Evolutionary conservation across 148 eudicot genomes (phyloP), one percentile per base, ranked within the genome.

Genomic region (Pharnaceum exiguum): DNA sequence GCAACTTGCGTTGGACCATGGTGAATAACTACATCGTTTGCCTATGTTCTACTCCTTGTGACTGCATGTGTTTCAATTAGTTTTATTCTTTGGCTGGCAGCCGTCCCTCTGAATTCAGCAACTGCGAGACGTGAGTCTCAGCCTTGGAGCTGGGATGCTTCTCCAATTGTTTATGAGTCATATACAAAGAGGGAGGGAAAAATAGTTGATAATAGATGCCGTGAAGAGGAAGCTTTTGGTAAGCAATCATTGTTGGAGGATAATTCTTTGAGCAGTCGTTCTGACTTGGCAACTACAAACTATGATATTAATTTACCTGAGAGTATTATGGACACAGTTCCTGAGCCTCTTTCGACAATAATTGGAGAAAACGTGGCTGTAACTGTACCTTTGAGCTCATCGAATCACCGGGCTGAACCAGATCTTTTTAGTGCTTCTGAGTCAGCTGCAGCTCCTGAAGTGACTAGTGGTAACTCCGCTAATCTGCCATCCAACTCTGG

Each of bases 41-140:
- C 86, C 23, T 86, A 85, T 67, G 46, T 78, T 59, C 37, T 75
- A 51, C 91, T 94, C 47, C 74, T 89, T n/a, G 24, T 73, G 53
- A 66, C 74, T 55, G 81, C 84, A 36, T 71, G 58, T 46, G 51
- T 66, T 31, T 83, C 91, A 13, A 63, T 89, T 36, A 72, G 66
- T 70, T 62, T 82, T 37, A 78, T 80, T 83, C 76, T 84, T 62
- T 82, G 87, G 84, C 68, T 94, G 49, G 86, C 82, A 40, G 82
- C 74, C 46, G 84, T 89, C 29, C 95, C 96, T 38, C 82, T 94
- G 39, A 86, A 77, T 74, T 86, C 95, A 62, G 79, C 78, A 54
- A 78, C 60, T 65, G 70, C 60, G 58, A 63, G 72, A 59, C 29
- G 57, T 47, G 82, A 85, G 59, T 62, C 74, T 60, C 82, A 74